Conservation (phyloP, 306 rosid genomes). For the Glycine tomentella region DNA sequence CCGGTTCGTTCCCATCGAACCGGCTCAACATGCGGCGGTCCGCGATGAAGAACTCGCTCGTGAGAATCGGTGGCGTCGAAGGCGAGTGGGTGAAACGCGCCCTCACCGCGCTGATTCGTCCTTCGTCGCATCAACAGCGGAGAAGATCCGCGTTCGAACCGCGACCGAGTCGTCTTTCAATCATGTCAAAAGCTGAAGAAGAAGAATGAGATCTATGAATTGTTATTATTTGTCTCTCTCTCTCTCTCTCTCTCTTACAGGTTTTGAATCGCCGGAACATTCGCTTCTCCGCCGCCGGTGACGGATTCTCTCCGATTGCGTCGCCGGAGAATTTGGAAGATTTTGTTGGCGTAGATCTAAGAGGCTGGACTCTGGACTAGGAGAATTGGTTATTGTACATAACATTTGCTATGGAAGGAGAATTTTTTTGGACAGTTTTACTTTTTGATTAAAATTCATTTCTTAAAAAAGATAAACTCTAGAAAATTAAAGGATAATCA, state of each 20-base stretch:
- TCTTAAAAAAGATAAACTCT: neutral
- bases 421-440: slow-evolving; percentile 51
- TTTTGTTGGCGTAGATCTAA: slow-evolving; percentile 41
- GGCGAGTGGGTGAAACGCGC: slow-evolving; percentile 95
- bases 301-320: slow-evolving; percentile 10
- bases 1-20: slow-evolving; percentile 59
- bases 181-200: slow-evolving; percentile 62
- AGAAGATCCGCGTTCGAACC: slow-evolving; percentile 71
- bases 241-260: slow-evolving; percentile 38
- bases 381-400: slow-evolving; percentile 55
- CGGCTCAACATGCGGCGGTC: slow-evolving; percentile 87
- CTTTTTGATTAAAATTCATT: slow-evolving; percentile 9
- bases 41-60: slow-evolving; percentile 91
- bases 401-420: slow-evolving; percentile 74
- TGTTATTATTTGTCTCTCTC: neutral
- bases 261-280: slow-evolving; percentile 42
- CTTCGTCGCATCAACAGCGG: slow-evolving; percentile 85
- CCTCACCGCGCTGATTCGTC: slow-evolving; percentile 81
- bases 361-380: slow-evolving; percentile 25
- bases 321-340: slow-evolving; percentile 17
- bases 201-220: slow-evolving; percentile 44
- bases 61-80: slow-evolving; percentile 86
- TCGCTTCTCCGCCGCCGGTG: slow-evolving; percentile 26
- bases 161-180: slow-evolving; percentile 71
- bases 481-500: neutral